These are phyloP conservation scores for Paraglomus occultum DNA, from an alignment of 192 early-diverging fungal species.

Conservation along the genomic window DNA sequence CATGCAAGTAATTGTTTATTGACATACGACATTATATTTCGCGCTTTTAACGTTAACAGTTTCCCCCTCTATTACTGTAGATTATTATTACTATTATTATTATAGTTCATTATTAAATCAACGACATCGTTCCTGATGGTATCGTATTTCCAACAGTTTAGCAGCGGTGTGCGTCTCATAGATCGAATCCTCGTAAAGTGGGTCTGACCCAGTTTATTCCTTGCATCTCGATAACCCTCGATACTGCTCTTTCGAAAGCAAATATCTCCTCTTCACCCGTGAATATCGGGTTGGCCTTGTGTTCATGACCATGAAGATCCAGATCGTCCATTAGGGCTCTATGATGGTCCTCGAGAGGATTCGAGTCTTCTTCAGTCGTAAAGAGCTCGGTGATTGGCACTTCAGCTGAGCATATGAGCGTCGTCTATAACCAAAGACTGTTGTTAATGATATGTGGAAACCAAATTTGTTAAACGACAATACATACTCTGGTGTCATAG, in stretches of 20 bases:
- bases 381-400: slow-evolving; percentile 68
- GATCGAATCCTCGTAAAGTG: too few relatives aligned
- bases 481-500: slow-evolving; percentile 69
- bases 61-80: too few relatives aligned
- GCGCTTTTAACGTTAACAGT: too few relatives aligned
- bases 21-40: too few relatives aligned
- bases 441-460: neutral
- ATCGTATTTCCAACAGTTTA: too few relatives aligned
- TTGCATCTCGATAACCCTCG: slow-evolving; percentile 92
- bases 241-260: slow-evolving; percentile 92
- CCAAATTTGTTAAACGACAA: neutral
- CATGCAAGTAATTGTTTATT: too few relatives aligned
- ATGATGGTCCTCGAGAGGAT: slow-evolving; percentile 44
- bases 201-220: slow-evolving; percentile 65
- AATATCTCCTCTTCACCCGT: slow-evolving; percentile 92
- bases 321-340: slow-evolving; percentile 63
- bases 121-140: too few relatives aligned
- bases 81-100: too few relatives aligned
- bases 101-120: too few relatives aligned
- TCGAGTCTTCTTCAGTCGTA: slow-evolving; percentile 55
- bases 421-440: slow-evolving; percentile 38
- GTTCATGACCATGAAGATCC: slow-evolving; percentile 41
- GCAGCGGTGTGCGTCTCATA: too few relatives aligned
- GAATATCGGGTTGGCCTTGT: slow-evolving; percentile 61
- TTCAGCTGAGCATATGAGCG: slow-evolving; percentile 72